Evolutionary conservation across 441 rosid genomes (phyloP).

Genomic region (Gossypium gossypioides): DNA sequence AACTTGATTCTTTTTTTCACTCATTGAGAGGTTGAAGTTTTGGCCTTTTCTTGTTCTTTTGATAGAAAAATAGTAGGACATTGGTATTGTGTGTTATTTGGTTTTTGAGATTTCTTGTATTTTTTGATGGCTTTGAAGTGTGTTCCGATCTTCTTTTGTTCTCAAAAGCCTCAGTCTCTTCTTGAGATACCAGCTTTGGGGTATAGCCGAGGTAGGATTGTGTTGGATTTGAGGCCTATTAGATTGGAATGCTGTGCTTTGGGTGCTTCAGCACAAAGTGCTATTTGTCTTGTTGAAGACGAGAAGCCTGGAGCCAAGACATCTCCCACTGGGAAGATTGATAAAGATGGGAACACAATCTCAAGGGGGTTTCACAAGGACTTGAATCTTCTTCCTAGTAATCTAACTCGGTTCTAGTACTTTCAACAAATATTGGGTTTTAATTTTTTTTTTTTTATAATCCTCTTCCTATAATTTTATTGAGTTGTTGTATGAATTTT

Average conservation of each 20-base stretch:
- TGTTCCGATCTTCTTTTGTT: slow-evolving; percentile 39
- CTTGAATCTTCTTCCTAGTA: slow-evolving; percentile 72
- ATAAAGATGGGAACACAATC: slow-evolving; percentile 23
- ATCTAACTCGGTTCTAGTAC: slow-evolving; percentile 20
- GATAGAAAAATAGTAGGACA: background rate
- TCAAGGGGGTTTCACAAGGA: slow-evolving; percentile 52
- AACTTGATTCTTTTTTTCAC: slow-evolving; percentile 6
- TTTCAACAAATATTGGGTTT: background rate
- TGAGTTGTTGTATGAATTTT: background rate
- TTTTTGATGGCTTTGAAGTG: slow-evolving; percentile 44
- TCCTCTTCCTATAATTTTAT: background rate
- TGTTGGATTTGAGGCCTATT: slow-evolving; percentile 22
- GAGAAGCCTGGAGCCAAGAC: slow-evolving; percentile 41
- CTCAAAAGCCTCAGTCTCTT: slow-evolving; percentile 26
- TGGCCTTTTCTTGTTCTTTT: background rate
- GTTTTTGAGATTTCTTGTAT: slow-evolving; percentile 12
- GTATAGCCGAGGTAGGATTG: slow-evolving; percentile 27
- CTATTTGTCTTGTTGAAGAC: slow-evolving; percentile 49
- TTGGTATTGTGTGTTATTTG: slow-evolving; percentile 14
- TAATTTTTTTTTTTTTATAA: background rate
- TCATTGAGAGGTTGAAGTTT: background rate
- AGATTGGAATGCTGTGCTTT: slow-evolving; percentile 37
- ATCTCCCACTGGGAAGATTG: slow-evolving; percentile 29
- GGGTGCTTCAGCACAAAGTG: slow-evolving; percentile 34
- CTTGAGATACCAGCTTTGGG: slow-evolving; percentile 29